Base-by-base conservation (phyloP, 208 protist genomes). In the Trypanosoma lewisi region DNA sequence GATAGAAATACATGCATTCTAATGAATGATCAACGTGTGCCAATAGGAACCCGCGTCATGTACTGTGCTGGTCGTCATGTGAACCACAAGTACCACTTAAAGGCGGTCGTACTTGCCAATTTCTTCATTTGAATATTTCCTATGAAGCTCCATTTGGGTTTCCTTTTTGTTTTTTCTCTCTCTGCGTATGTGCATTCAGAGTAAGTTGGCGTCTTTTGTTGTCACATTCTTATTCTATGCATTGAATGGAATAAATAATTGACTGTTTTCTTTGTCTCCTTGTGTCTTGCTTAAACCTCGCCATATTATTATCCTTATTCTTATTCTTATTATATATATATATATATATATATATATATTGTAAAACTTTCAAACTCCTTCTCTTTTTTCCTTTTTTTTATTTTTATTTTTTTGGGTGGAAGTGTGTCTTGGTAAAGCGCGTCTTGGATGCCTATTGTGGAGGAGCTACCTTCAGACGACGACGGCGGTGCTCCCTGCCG, bases 41-140 rank as follows among this genome's bases (percentile, higher is more conserved):
- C 91, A 8, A 63, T 96, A 6, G 91, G 91, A 9, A 89, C 86
- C 11, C 85, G 91, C 4, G 87, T 96, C 25, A 96, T 94, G 87
- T 96, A 96, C 78, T 91, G 84, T 60, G 91, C 91, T 4, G 87
- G 91, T 6, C 72, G 91, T 28, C 91, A 96, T 68, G 88, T 96
- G n/a, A 96, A 96, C 39, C 91, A 96, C 77, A 94, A 94, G 66
- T 91, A 83, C 39, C 88, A 93, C 63, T 73, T 96, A 42, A 96
- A 96, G 75, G 86, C 91, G 0, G 80, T 92, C n/a, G 91, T 96
- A 19, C 70, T 96, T 8, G 91, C 91, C 0, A 96, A 96, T 72
- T 96, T 96, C 60, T 93, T 96, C 63, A 83, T 96, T 6, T 96
- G 69, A 78, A 23, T 19, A 21, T 9, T 31, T 28, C 36, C 19